These are phyloP conservation scores for Sordariomycetes sp. DNA, from an alignment of 2,329 filamentous ascomycete genomes.

Conservation along the genomic window DNA sequence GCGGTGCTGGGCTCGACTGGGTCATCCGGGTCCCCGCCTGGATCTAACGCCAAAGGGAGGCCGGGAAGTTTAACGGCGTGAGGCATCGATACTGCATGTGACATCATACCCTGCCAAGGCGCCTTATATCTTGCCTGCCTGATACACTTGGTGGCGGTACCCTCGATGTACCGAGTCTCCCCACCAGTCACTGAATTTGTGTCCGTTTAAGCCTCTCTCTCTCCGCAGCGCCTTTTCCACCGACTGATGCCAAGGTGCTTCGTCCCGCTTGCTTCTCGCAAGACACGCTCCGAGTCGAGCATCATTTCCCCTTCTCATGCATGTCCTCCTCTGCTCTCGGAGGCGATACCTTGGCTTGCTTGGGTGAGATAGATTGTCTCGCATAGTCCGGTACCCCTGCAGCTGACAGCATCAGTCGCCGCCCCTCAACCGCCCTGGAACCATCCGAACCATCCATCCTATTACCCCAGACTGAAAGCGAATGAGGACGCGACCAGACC, in stretches of 20 bases:
- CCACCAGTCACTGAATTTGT: neutral
- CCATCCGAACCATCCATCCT: neutral
- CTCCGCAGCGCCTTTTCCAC: neutral
- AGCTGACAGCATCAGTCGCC: neutral
- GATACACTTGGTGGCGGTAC: neutral
- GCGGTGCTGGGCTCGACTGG: too few relatives aligned
- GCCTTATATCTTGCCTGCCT: neutral
- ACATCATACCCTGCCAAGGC: neutral
- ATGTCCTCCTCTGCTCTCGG: neutral
- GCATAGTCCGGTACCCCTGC: neutral
- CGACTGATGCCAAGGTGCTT: neutral
- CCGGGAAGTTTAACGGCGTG: neutral
- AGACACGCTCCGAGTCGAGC: neutral
- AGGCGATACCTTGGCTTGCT: neutral
- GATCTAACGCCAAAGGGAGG: neutral
- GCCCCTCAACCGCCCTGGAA: neutral
- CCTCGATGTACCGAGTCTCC: neutral
- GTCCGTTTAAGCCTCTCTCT: neutral
- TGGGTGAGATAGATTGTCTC: neutral
- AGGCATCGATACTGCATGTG: neutral
- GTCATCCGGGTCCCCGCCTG: too few relatives aligned
- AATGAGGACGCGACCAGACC: neutral
- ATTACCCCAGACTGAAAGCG: neutral
- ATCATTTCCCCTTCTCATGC: neutral
- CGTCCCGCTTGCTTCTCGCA: neutral